phyloP scores from a whole-genome alignment of 2,329 filamentous ascomycete genomes.

The Boeremia exigua region DNA sequence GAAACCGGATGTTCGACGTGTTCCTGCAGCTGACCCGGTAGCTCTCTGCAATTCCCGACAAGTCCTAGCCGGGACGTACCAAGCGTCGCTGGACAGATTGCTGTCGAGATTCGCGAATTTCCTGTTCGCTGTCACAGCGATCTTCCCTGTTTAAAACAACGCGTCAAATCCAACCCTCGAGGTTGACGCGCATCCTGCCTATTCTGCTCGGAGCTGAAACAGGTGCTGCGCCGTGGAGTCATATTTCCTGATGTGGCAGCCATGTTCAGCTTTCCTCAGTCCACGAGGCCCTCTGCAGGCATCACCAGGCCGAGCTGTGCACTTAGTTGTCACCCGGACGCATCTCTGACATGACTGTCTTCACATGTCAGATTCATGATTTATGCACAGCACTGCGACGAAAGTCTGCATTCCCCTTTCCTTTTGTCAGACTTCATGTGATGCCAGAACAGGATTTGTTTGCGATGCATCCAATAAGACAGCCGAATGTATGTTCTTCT shows the following conservation, averaged over 20 bases:
- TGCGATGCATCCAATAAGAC: too few relatives aligned
- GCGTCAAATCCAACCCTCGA: background rate
- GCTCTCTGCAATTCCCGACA: slow-evolving; percentile 1
- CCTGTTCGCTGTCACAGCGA: slow-evolving; percentile 1
- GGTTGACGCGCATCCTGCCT: background rate
- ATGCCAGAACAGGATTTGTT: too few relatives aligned
- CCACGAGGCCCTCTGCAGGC: slow-evolving; percentile 27
- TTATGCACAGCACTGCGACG: background rate
- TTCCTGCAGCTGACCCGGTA: slow-evolving; percentile 14
- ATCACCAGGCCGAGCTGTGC: slow-evolving; percentile 7
- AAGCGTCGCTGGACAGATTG: background rate
- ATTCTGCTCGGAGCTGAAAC: slow-evolving; percentile 3
- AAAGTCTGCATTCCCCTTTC: background rate
- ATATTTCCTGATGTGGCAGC: slow-evolving; percentile 11
- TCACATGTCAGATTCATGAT: slow-evolving; percentile 14
- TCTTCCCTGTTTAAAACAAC: slow-evolving; percentile 1
- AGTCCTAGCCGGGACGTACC: background rate
- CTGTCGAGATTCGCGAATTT: background rate
- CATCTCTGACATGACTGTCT: slow-evolving; percentile 6
- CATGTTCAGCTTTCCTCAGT: slow-evolving; percentile 7
- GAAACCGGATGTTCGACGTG: slow-evolving; percentile 6
- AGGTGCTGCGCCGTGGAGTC: slow-evolving; percentile 18
- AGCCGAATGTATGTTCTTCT: too few relatives aligned
- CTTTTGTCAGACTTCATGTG: background rate
- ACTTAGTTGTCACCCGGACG: slow-evolving; percentile 6